Evolutionary conservation across 768 basidiomycete species (phyloP).

Genomic region (Daedalea quercina): DNA sequence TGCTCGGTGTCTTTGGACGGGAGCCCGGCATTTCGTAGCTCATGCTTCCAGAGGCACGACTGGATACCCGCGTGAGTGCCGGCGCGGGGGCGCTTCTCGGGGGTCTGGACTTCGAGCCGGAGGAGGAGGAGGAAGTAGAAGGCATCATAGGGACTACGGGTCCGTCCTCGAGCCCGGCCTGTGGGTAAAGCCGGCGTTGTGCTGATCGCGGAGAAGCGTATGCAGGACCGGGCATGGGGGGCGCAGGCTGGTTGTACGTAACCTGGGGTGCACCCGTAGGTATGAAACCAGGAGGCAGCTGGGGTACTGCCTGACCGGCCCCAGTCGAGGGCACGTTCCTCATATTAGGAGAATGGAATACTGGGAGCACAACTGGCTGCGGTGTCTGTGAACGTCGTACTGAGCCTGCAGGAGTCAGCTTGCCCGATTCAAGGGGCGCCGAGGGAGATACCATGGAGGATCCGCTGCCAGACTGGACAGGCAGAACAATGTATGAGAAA

Average conservation of each 20-base stretch:
- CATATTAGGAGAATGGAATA: not conserved
- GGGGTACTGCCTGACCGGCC: not conserved
- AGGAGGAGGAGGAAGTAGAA: not conserved
- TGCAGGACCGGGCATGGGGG: not conserved
- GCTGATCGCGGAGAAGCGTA: not conserved
- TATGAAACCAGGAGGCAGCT: constrained; percentile 4
- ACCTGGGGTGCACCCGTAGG: not conserved
- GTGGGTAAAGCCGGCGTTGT: not conserved
- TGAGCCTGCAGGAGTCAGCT: constrained; percentile 13
- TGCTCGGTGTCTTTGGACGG: not conserved
- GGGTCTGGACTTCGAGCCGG: not conserved
- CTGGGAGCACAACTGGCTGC: not conserved
- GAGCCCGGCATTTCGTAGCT: not conserved
- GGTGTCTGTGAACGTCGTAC: too few species aligned
- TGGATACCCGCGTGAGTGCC: constrained; percentile 7
- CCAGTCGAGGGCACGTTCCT: not conserved
- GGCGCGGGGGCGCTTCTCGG: constrained; percentile 1
- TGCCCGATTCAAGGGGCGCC: constrained; percentile 6
- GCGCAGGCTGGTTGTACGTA: not conserved
- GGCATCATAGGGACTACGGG: not conserved
- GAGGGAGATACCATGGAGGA: constrained; percentile 17
- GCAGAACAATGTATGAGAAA: not conserved
- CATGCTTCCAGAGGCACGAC: constrained; percentile 1
- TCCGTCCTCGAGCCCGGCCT: not conserved
- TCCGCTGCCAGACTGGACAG: constrained; percentile 13